Conservation (phyloP, 1,139 yeast genomes). For the Yamadazyma buinensis region DNA sequence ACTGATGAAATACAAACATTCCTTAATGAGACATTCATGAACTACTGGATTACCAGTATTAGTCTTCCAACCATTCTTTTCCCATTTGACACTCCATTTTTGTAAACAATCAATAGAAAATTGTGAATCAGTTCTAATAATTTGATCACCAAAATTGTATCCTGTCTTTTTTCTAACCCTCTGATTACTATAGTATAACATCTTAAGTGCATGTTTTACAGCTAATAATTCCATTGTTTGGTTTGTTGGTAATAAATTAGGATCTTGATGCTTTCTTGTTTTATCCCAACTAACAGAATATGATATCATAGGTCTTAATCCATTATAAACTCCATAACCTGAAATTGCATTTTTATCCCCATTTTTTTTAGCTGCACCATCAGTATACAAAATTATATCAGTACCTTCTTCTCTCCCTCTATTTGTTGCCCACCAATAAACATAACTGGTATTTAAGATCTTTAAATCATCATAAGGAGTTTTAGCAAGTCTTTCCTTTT, state of each 20-base stretch:
- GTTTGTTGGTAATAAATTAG: conserved; percentile 57
- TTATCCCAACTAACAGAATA: too few species aligned
- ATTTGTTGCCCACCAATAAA: too few species aligned
- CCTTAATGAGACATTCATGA: conserved; percentile 49
- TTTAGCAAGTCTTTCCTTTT: too few species aligned
- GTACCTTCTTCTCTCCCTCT: too few species aligned
- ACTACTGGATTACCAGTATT: conserved; percentile 42
- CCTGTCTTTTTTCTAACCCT: too few species aligned
- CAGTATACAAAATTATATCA: too few species aligned
- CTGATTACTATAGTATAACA: conserved; percentile 13
- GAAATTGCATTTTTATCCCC: conserved; percentile 44
- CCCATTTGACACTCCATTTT: conserved; percentile 54
- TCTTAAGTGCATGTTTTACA: conserved; percentile 49
- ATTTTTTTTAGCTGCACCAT: conserved; percentile 62
- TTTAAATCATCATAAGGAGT: too few species aligned
- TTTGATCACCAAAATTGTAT: conserved; percentile 5
- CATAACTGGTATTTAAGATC: too few species aligned
- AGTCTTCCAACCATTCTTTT: conserved; percentile 48
- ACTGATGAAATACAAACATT: conserved; percentile 21
- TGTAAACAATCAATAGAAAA: conserved; percentile 49
- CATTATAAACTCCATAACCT: conserved; percentile 69
- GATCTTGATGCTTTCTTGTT: conserved; percentile 43
- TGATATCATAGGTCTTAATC: too few species aligned
- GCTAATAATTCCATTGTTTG: conserved; percentile 81
- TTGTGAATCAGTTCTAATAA: conserved; percentile 54